Evolutionary conservation across 257 asterid species (phyloP), one percentile per base, ranked within the genome.

Genomic region (Nicotiana paniculata): DNA sequence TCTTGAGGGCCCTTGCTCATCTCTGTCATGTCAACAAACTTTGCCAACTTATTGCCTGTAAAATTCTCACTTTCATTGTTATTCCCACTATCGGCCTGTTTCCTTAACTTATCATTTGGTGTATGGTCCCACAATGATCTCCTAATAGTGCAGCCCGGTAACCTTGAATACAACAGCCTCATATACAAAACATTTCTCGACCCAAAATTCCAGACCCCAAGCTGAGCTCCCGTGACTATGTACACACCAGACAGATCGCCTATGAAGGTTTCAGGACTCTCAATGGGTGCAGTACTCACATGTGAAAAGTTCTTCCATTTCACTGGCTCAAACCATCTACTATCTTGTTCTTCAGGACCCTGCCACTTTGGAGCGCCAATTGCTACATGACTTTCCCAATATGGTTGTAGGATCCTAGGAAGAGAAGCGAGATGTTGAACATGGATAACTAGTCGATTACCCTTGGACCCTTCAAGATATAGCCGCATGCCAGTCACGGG

Each of bases 321-420:
- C 81, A 94, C 91, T 0, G 97, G 94, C 86, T 94, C 98, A 54
- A 94, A 92, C 98, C 97, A 94, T 81, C 97, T 65, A 86, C 96
- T 91, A 87, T 94, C 97, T 85, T 94, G 98, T 82, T 94, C 98
- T 82, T 94, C 97, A 0, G 98, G 96, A 6, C 97, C 98, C 84
- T 91, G 97, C 98, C 98, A 92, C 84, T 90, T 94, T 9, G 97
- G 97, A 68, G 97, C 95, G 61, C 97, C 98, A 9, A 94, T 92
- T 11, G 95, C 93, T 28, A 94, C 68, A 9, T 92, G 93, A 1
- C 90, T 17, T 80, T 94, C 97, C 98, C 98, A 94, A 81, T 89
- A 86, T 2, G 97, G 97, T 82, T 87, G 94, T 55, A 92, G 93
- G 84, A 92, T 88, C 91, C 89, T 92, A 16, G 97, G 98, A 77